Evolutionary conservation across 441 rosid genomes (phyloP).

Genomic region (Adansonia grandidieri): DNA sequence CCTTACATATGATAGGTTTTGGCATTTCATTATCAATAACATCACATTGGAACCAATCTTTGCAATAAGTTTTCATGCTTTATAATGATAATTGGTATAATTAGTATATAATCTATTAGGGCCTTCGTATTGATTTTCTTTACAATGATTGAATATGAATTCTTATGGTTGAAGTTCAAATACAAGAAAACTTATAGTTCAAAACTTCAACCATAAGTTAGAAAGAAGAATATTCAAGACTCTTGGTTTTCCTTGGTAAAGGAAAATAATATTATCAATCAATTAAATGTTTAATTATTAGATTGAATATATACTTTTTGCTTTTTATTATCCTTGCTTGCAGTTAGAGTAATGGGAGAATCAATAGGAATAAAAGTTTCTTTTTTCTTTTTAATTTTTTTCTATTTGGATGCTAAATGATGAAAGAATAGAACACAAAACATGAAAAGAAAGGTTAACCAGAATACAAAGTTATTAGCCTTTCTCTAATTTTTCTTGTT

Average conservation of each 20-base stretch:
- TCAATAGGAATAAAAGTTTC: too few relatives aligned
- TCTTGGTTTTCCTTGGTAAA: background rate
- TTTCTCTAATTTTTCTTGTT: constrained; percentile 58
- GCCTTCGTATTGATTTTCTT: background rate
- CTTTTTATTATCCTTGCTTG: too few relatives aligned
- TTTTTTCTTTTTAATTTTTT: too few relatives aligned
- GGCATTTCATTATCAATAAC: constrained; percentile 56
- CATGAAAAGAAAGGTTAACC: too few relatives aligned
- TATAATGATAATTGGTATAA: background rate
- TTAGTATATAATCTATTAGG: background rate
- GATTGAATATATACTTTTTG: too few relatives aligned
- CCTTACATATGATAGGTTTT: constrained; percentile 61
- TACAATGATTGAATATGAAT: background rate
- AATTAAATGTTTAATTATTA: background rate
- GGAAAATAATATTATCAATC: background rate
- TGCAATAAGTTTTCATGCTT: constrained; percentile 50
- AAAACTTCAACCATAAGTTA: constrained; percentile 38
- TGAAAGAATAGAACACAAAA: too few relatives aligned
- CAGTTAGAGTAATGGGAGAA: too few relatives aligned
- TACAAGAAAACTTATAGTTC: constrained; percentile 23
- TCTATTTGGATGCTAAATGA: too few relatives aligned
- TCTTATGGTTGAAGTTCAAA: constrained; percentile 21
- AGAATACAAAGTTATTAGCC: too few relatives aligned
- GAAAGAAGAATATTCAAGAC: background rate
- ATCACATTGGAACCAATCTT: constrained; percentile 65